Evolutionary conservation across 2,329 filamentous ascomycete genomes (phyloP).

Genomic region (Nemania abortiva): DNA sequence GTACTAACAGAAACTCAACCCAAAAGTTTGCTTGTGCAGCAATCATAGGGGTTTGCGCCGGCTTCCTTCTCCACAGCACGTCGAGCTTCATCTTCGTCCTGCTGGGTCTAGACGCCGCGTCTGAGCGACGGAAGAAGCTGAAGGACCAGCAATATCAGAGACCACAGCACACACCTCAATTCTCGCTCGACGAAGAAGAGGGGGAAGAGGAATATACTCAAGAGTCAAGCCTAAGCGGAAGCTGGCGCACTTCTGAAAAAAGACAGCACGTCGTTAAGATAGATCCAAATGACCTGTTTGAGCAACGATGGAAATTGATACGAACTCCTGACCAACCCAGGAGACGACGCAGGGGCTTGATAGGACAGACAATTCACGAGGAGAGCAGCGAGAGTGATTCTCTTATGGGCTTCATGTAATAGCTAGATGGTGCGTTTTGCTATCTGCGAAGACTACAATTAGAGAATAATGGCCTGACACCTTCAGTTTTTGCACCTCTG

Average conservation of each 20-base stretch:
- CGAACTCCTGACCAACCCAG: slow-evolving; percentile 52
- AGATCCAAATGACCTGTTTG: slow-evolving; percentile 39
- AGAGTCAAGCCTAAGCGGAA: slow-evolving; percentile 28
- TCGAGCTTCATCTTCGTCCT: slow-evolving; percentile 48
- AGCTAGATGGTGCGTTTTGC: slow-evolving; percentile 8
- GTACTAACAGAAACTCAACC: slow-evolving; percentile 30
- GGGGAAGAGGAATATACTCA: slow-evolving; percentile 27
- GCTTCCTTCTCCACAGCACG: slow-evolving; percentile 46
- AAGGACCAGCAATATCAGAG: slow-evolving; percentile 16
- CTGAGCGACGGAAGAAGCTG: slow-evolving; percentile 34
- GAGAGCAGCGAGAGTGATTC: slow-evolving; percentile 73
- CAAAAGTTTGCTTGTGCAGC: slow-evolving; percentile 49
- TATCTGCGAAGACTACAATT: slow-evolving; percentile 6
- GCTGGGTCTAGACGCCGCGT: slow-evolving; percentile 44
- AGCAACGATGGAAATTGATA: slow-evolving; percentile 47
- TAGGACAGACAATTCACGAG: slow-evolving; percentile 77
- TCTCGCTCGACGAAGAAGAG: slow-evolving; percentile 27
- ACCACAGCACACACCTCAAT: slow-evolving; percentile 4
- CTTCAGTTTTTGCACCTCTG: slow-evolving; percentile 1
- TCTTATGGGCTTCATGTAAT: slow-evolving; percentile 36
- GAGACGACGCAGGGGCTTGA: slow-evolving; percentile 61
- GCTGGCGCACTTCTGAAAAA: slow-evolving; percentile 8
- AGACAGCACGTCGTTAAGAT: slow-evolving; percentile 9
- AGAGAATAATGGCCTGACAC: slow-evolving; percentile 4
- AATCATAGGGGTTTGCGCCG: slow-evolving; percentile 49